Evolutionary conservation across 2,329 filamentous ascomycete genomes (phyloP).

Genomic region (Cladosporium sphaerospermum): DNA sequence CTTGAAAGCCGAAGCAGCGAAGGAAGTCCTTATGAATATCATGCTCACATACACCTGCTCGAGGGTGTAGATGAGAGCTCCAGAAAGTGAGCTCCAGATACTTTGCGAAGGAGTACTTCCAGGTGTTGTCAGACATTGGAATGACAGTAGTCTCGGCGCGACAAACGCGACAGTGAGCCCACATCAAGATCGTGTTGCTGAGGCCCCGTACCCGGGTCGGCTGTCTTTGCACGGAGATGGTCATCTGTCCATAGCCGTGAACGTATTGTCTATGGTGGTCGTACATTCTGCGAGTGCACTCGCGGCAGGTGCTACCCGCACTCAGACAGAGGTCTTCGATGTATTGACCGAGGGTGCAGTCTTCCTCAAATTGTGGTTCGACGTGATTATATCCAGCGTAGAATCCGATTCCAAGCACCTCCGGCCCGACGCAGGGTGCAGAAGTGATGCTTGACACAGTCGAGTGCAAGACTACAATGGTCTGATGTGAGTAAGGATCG

Average conservation of each 20-base stretch:
- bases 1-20: constrained; percentile 83
- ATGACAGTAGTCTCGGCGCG: constrained; percentile 83
- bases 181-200: constrained; percentile 83
- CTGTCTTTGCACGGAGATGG: constrained; percentile 77
- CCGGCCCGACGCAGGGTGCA: constrained; percentile 85
- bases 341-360: constrained; percentile 91
- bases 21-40: constrained; percentile 90
- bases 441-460: constrained; percentile 90
- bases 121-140: constrained; percentile 87
- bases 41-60: constrained; percentile 73
- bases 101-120: constrained; percentile 98
- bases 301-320: constrained; percentile 70
- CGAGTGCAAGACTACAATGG: constrained; percentile 90
- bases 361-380: constrained; percentile 65
- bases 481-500: constrained; percentile 91
- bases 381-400: constrained; percentile 77
- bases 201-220: constrained; percentile 58
- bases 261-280: constrained; percentile 97
- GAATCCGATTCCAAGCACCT: constrained; percentile 82
- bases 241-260: constrained; percentile 89
- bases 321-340: constrained; percentile 80
- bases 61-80: constrained; percentile 74
- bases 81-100: constrained; percentile 97
- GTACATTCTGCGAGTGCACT: constrained; percentile 80
- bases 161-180: constrained; percentile 92